Base-by-base conservation (phyloP, 23 red algal genomes). In the Agarophyton chilense region DNA sequence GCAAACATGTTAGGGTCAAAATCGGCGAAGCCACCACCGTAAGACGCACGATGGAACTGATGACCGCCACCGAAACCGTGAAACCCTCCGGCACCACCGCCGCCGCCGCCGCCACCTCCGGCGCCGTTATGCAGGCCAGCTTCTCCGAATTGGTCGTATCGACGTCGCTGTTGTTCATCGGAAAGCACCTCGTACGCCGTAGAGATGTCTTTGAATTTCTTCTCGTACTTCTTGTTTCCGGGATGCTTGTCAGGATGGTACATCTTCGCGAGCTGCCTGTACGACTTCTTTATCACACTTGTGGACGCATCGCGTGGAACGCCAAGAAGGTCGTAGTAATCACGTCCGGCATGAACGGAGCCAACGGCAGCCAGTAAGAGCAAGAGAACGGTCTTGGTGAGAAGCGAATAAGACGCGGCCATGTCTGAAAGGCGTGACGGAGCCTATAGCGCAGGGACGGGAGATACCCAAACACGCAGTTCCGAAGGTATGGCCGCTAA, bases 221-320 rank as follows among this genome's bases (percentile, higher is more conserved):
- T 57, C 83, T 92, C 94, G 45, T 79, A 86, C 18, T 81, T 88
- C 32, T 87, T 86, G 72, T 95, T 89, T 2, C 90, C 96, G 3
- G 83, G 92, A 52, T 95, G 87, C 89, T 98, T 98, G 67, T 98
- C 96, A 0, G 96, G 96, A 64, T 98, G 96, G 68, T 95, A 92
- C 41, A 82, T 50, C 44, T 92, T 91, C 10, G 96, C 96, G 34
- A 95, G 70, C 49, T 78, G 51, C 16, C 78, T 79, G 68, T 98
- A 98, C 40, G 85, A 81, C 60, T 91, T 94, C 52, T 98, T 98
- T 47, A 98, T 91, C n/a, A 86, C 70, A 45, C 63, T 81, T 21
- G 84, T 84, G 36, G 91, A 83, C 2, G 92, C 96, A 72, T 98
- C 91, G 55, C 55, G 80, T 16, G 93, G 66, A 32, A 98, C 96